Evolutionary conservation across 176 grass and related monocot species (phyloP).

Genomic region (Dactylis glomerata): DNA sequence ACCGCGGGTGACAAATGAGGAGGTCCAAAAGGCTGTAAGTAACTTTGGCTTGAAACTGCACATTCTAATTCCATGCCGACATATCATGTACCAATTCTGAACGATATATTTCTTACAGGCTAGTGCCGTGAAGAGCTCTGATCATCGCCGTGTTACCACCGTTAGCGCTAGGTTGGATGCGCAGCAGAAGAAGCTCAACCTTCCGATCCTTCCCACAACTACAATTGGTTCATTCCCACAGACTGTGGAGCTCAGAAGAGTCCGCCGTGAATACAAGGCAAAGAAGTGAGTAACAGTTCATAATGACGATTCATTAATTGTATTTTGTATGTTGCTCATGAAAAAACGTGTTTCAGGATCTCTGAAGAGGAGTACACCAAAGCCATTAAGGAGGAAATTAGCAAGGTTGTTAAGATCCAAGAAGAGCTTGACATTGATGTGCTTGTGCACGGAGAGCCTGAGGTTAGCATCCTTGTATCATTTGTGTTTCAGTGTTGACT

Average conservation of each 20-base stretch:
- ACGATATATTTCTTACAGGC: slow-evolving; percentile 51
- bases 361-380: slow-evolving; percentile 74
- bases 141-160: slow-evolving; percentile 69
- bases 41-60: background rate
- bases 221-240: slow-evolving; percentile 93
- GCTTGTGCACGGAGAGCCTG: slow-evolving; percentile 88
- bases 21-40: slow-evolving; percentile 87
- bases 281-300: slow-evolving; percentile 57
- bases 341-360: slow-evolving; percentile 48
- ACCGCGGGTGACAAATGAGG: slow-evolving; percentile 87
- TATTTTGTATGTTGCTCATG: slow-evolving; percentile 19
- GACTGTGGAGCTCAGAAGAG: slow-evolving; percentile 82
- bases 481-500: background rate
- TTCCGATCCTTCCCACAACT: slow-evolving; percentile 80
- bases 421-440: slow-evolving; percentile 96
- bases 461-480: slow-evolving; percentile 42
- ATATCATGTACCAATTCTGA: slow-evolving; percentile 3
- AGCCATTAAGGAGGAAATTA: slow-evolving; percentile 94
- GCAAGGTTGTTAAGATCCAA: slow-evolving; percentile 90
- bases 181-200: slow-evolving; percentile 90
- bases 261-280: slow-evolving; percentile 91
- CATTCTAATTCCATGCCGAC: background rate
- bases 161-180: slow-evolving; percentile 71
- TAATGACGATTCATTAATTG: background rate
- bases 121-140: slow-evolving; percentile 71